These are phyloP conservation scores for Sporisorium exsertum DNA, from an alignment of 1,284 basidiomycete genomes.

Conservation along the genomic window DNA sequence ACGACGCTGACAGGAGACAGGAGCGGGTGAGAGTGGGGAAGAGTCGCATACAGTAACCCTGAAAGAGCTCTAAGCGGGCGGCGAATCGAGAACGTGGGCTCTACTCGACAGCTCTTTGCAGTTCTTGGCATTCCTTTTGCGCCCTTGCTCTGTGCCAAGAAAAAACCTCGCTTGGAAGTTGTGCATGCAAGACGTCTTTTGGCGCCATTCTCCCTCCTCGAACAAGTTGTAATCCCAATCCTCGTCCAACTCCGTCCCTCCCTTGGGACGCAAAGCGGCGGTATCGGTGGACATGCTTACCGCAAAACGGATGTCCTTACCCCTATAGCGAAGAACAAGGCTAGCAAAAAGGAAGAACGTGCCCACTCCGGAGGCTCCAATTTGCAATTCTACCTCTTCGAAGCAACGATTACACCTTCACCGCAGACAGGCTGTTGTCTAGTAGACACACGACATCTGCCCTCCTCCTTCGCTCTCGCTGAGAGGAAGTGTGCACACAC, in stretches of 20 bases:
- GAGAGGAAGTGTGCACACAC: background rate
- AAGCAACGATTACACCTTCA: background rate
- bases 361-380: slow-evolving; percentile 10
- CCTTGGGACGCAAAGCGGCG: slow-evolving; percentile 17
- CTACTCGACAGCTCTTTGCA: slow-evolving; percentile 25
- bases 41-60: background rate
- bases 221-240: too few relatives aligned
- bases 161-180: background rate
- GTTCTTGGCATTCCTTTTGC: slow-evolving; percentile 24
- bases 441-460: slow-evolving; percentile 14
- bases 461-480: background rate
- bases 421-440: background rate
- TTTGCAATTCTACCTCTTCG: slow-evolving; percentile 14
- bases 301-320: background rate
- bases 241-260: background rate
- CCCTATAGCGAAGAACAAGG: background rate
- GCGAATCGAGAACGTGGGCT: slow-evolving; percentile 22
- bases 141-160: background rate
- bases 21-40: background rate
- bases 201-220: background rate
- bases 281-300: slow-evolving; percentile 18
- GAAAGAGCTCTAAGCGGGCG: too few relatives aligned
- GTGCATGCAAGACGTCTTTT: background rate
- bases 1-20: background rate
- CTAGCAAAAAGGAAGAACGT: slow-evolving; percentile 7